These are phyloP conservation scores for Eremochloa ophiuroides DNA, from an alignment of 176 grass and related monocot species.

Conservation along the genomic window DNA sequence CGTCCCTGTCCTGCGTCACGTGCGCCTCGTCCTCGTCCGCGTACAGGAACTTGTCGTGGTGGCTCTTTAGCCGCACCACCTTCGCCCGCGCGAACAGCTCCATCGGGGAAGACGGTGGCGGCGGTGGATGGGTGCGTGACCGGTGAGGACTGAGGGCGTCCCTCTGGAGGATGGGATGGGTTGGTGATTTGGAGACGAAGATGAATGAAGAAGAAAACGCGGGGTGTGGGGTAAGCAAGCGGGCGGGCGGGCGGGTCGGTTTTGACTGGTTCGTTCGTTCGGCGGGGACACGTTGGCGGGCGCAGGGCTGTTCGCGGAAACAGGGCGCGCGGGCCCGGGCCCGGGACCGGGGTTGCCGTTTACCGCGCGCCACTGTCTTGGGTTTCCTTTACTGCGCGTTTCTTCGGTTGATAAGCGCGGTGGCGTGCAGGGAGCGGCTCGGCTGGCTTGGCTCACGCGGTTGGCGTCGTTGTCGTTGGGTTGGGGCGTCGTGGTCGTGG, in stretches of 20 bases:
- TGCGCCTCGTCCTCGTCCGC: conserved; percentile 86
- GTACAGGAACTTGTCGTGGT: conserved; percentile 84
- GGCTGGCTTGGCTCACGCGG: conserved; percentile 3
- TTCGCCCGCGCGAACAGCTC: conserved; percentile 74
- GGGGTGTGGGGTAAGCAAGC: too few relatives aligned
- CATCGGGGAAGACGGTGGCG: conserved; percentile 4
- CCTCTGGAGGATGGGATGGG: too few relatives aligned
- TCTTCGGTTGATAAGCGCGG: background rate
- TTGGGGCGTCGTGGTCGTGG: background rate
- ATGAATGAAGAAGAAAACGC: too few relatives aligned
- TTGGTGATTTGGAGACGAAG: too few relatives aligned
- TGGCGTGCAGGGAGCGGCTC: background rate
- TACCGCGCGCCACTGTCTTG: too few relatives aligned
- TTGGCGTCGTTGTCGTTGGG: background rate
- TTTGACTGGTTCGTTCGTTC: too few relatives aligned
- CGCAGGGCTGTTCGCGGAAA: conserved; percentile 1
- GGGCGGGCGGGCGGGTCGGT: too few relatives aligned
- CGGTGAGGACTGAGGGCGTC: conserved; percentile 20
- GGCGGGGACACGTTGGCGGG: background rate
- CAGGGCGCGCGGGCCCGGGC: background rate
- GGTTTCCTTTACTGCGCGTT: background rate
- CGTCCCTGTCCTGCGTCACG: conserved; percentile 71
- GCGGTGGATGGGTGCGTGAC: background rate
- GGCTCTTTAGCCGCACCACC: conserved; percentile 76
- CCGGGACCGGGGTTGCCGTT: background rate